A percentile compares a stretch with the other conserved stretches of the same genome.
phyloP scores from a whole-genome alignment of 2,329 filamentous ascomycete genomes.

The Aureobasidium sp. region DNA sequence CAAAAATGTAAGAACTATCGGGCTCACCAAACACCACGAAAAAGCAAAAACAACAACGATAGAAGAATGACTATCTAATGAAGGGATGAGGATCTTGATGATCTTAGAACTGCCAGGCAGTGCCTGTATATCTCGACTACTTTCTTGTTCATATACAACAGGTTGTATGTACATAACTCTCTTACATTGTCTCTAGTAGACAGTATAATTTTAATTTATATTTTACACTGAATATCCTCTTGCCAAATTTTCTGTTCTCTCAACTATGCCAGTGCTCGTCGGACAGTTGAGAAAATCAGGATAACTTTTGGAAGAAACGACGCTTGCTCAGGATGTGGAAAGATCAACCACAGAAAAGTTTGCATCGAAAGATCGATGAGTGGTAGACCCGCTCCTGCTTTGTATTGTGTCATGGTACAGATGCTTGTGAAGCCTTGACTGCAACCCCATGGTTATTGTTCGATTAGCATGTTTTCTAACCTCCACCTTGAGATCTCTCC shows the following conservation, averaged over 20 bases:
- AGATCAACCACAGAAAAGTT: background rate
- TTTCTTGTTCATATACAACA: constrained; percentile 9
- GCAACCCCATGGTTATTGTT: too few relatives aligned
- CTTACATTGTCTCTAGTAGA: background rate
- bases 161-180: constrained; percentile 1
- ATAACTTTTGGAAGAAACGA: background rate
- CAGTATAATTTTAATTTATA: background rate
- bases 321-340: background rate
- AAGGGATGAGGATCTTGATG: constrained; percentile 11
- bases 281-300: background rate
- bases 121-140: background rate
- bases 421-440: too few relatives aligned
- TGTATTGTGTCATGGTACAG: too few relatives aligned
- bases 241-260: background rate
- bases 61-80: constrained; percentile 9
- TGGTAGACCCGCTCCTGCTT: too few relatives aligned
- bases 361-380: background rate
- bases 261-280: background rate
- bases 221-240: background rate
- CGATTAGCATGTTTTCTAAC: too few relatives aligned
- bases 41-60: background rate
- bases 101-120: background rate
- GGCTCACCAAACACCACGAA: background rate
- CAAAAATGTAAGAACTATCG: background rate
- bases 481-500: too few relatives aligned